phyloP scores from a whole-genome alignment of 1,284 basidiomycete species.

The Coniophora puteana region DNA sequence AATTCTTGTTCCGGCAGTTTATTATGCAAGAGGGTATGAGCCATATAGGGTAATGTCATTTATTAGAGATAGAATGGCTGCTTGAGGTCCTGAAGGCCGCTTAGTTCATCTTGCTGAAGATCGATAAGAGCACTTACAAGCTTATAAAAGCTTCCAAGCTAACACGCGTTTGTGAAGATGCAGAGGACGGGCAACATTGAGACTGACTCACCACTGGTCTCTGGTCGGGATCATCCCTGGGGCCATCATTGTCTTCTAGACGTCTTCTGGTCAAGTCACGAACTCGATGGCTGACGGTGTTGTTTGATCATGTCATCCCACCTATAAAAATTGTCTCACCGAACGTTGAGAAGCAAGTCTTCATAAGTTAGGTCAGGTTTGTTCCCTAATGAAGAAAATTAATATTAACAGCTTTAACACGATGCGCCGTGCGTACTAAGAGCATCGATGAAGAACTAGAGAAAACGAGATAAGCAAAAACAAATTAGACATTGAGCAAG shows the following conservation, averaged over 20 bases:
- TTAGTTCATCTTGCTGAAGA: not conserved
- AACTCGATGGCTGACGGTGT: not conserved
- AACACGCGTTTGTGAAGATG: not conserved
- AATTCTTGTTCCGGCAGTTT: no score
- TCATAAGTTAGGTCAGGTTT: constrained; percentile 2
- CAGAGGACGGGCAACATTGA: not conserved
- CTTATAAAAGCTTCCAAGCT: not conserved
- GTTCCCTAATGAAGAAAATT: constrained; percentile 1
- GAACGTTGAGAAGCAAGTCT: constrained; percentile 3
- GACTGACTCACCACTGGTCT: not conserved
- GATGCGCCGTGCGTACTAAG: constrained; percentile 4
- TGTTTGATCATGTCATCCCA: not conserved
- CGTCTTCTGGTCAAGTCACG: constrained; percentile 1
- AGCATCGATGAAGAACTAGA: constrained; percentile 6
- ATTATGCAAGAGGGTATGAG: no score
- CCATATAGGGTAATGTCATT: not conserved
- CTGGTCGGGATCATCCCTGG: not conserved
- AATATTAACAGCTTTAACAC: not conserved
- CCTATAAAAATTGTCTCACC: not conserved
- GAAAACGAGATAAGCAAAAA: not conserved
- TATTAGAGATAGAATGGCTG: not conserved
- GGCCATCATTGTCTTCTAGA: not conserved
- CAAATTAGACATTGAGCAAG: not conserved
- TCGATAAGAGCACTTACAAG: not conserved
- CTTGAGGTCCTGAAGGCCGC: not conserved